Percentiles rank a stretch among this genome's conserved stretches.
These are phyloP conservation scores for Pichia thaimueangensis DNA, from an alignment of 805 yeast genomes.

Conservation along the genomic window DNA sequence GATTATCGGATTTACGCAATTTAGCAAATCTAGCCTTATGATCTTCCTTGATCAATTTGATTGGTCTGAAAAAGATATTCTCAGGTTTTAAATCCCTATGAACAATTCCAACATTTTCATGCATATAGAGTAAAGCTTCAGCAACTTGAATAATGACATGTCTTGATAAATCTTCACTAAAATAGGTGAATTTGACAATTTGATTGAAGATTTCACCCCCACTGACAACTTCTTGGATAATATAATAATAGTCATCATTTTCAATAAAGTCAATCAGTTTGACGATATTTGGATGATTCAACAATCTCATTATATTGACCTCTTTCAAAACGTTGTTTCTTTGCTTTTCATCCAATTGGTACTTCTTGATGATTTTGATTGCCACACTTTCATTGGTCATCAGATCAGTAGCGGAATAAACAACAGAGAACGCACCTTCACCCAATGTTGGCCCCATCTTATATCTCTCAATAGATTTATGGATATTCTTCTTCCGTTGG, in stretches of 20 bases:
- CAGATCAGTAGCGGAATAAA: constrained; percentile 41
- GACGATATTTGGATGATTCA: constrained; percentile 59
- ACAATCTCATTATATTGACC: constrained; percentile 65
- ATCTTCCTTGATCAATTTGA: constrained; percentile 33
- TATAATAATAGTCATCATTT: constrained; percentile 52
- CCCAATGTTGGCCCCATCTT: constrained; percentile 44
- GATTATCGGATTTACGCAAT: constrained; percentile 63
- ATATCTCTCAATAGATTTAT: constrained; percentile 32
- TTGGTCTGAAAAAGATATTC: constrained; percentile 60
- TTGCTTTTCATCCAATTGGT: constrained; percentile 56
- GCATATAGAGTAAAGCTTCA: constrained; percentile 61
- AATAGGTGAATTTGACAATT: constrained; percentile 70
- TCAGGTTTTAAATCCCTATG: constrained; percentile 85
- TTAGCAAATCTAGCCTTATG: constrained; percentile 32
- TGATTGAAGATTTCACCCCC: constrained; percentile 83
- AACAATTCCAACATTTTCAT: constrained; percentile 67
- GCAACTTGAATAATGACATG: constrained; percentile 72
- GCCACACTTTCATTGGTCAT: constrained; percentile 40
- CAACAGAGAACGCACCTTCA: constrained; percentile 57
- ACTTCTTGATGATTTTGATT: constrained; percentile 59
- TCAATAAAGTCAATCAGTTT: constrained; percentile 61
- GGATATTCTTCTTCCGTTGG: constrained; percentile 15
- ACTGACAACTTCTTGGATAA: constrained; percentile 63
- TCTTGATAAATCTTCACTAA: constrained; percentile 63
- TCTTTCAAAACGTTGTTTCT: constrained; percentile 72